Percentiles rank a stretch among this genome's conserved stretches.
Evolutionary conservation across 169 alveolate species (phyloP).

Genomic region (Plasmodium vivax): DNA sequence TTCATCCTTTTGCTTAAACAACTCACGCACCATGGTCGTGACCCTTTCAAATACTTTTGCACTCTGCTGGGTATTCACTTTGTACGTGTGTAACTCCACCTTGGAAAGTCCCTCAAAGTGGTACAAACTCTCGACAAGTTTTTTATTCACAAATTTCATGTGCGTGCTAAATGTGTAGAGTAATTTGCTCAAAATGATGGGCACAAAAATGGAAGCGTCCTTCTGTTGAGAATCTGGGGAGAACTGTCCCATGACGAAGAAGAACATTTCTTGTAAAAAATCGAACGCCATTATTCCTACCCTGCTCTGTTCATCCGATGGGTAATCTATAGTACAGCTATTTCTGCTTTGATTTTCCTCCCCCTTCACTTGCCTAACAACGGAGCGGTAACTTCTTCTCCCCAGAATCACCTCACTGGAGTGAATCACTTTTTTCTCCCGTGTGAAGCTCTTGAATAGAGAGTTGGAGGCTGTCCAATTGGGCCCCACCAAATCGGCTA

Average conservation of each 20-base stretch:
- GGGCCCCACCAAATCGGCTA: neutral
- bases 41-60: slow-evolving; percentile 19
- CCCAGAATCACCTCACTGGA: neutral
- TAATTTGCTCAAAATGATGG: slow-evolving; percentile 40
- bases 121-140: neutral
- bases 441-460: neutral
- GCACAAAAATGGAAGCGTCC: neutral
- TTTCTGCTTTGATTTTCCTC: neutral
- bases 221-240: slow-evolving; percentile 1
- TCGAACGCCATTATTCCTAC: slow-evolving; percentile 8
- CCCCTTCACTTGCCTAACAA: neutral
- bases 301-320: neutral
- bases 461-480: neutral
- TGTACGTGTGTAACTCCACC: slow-evolving; percentile 14
- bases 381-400: neutral
- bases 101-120: slow-evolving; percentile 8
- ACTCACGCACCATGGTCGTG: neutral
- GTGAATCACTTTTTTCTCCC: slow-evolving; percentile 6
- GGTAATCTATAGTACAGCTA: neutral
- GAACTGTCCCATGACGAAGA: slow-evolving; percentile 16
- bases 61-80: neutral
- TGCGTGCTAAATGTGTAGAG: slow-evolving; percentile 32
- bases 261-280: slow-evolving; percentile 21
- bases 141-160: slow-evolving; percentile 10
- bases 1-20: slow-evolving; percentile 41